Evolutionary conservation across 306 rosid species (phyloP), one percentile per base, ranked within the genome.

Genomic region (Albizia julibrissin): DNA sequence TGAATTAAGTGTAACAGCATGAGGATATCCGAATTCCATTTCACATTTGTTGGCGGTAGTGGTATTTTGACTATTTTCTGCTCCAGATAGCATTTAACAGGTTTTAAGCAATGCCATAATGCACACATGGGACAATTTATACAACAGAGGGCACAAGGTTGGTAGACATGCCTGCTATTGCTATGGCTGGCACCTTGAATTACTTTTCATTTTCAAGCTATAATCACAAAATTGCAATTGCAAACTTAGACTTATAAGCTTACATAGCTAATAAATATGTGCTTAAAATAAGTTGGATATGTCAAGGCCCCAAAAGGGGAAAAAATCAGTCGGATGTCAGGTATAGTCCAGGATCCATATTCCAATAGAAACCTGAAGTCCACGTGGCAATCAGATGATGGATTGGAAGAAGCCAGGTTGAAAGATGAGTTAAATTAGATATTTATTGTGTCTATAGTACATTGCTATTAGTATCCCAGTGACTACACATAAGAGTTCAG

Each of bases 331-430:
- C 29, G 26, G 69, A 76, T 13, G 56, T 76, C 26, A 24, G 31
- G 49, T 14, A 22, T 56, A 10, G 34, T 74, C 67, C 46, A 37
- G 47, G 16, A 16, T 16, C 9, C 8, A 50, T 18, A 29, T 10
- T 58, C 67, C 13, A 40, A 24, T 34, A 21, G 58, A 56, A n/a
- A 34, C 13, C 8, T 37, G 3, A 75, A 12, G 52, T 58, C 22
- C 39, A n/a, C 37, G 26, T 34, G 34, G 52, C 21, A 34, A 54
- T 22, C 56, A 70, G 56, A 42, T 22, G 24, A 70, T n/a, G 56
- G 52, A 43, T 40, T 11, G 74, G 66, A 75, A 31, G 72, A 59
- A 58, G 34, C 47, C 56, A 69, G 73, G 84, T 50, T 76, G 89
- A 79, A 37, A 64, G 34, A 82, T 44, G 10, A 70, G 82, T 62